Percentiles rank a stretch among this genome's conserved stretches.
phyloP scores from a whole-genome alignment of 768 basidiomycete species.

The Cystoderma amianthinum region DNA sequence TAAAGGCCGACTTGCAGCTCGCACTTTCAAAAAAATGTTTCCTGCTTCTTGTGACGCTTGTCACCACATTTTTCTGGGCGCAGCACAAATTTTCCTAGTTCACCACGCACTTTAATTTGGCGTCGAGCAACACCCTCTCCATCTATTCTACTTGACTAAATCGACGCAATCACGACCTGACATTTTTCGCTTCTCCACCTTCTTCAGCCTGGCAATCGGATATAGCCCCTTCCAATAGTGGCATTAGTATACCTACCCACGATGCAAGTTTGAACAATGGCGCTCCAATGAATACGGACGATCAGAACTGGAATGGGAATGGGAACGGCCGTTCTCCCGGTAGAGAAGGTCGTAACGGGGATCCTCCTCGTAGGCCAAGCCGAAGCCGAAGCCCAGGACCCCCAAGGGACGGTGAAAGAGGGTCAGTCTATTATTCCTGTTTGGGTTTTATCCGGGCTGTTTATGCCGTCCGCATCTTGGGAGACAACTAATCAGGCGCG shows the following conservation, averaged over 20 bases:
- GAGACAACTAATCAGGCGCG: conserved; percentile 19
- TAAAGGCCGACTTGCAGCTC: conserved; percentile 32
- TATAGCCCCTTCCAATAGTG: conserved; percentile 58
- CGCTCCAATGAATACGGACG: conserved; percentile 42
- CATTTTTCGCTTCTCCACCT: conserved; percentile 22
- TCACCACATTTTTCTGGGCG: conserved; percentile 7
- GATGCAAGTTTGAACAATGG: conserved; percentile 34
- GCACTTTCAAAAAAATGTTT: conserved; percentile 2
- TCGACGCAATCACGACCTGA: conserved; percentile 31
- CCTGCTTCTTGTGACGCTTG: not conserved
- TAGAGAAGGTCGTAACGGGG: conserved; percentile 37
- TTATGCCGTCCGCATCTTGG: conserved; percentile 7
- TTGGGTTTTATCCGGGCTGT: conserved; percentile 11
- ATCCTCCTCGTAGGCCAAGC: conserved; percentile 56
- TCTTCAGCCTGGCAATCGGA: conserved; percentile 78
- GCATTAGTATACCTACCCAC: conserved; percentile 66
- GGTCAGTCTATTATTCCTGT: conserved; percentile 32
- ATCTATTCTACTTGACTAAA: too few species aligned
- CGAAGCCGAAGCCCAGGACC: conserved; percentile 70
- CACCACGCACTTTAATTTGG: conserved; percentile 25
- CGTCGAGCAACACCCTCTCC: conserved; percentile 36
- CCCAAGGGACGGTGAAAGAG: conserved; percentile 41
- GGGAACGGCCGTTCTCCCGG: conserved; percentile 35
- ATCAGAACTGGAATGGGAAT: conserved; percentile 44
- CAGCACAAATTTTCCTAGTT: conserved; percentile 11